Evolutionary conservation across 2,329 filamentous ascomycete species (phyloP).

Genomic region (Penicillium sp.): DNA sequence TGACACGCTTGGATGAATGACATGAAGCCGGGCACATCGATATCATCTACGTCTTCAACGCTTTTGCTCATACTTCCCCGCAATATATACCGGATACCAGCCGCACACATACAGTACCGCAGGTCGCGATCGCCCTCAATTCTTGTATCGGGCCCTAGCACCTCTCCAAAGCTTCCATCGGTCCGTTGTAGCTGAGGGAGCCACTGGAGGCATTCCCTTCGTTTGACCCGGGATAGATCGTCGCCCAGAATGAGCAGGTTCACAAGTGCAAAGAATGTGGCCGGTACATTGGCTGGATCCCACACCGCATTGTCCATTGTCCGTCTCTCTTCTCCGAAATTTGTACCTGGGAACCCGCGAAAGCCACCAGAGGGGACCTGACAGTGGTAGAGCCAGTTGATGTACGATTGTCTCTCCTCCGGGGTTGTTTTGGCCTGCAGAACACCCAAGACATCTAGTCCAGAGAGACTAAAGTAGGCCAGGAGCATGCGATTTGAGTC

Average conservation of each 20-base stretch:
- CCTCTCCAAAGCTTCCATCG: slow-evolving; percentile 91
- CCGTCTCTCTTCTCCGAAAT: slow-evolving; percentile 50
- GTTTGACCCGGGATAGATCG: slow-evolving; percentile 65
- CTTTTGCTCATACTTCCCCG: slow-evolving; percentile 60
- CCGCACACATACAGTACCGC: slow-evolving; percentile 83
- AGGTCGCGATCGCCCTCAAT: slow-evolving; percentile 82
- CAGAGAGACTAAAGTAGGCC: slow-evolving; percentile 84
- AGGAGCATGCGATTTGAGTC: slow-evolving; percentile 90
- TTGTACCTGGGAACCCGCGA: slow-evolving; percentile 74
- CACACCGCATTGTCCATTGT: slow-evolving; percentile 57
- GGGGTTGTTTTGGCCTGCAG: slow-evolving; percentile 56
- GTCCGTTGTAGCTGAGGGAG: slow-evolving; percentile 71
- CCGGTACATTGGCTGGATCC: slow-evolving; percentile 80
- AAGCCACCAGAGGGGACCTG: slow-evolving; percentile 88
- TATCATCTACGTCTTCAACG: slow-evolving; percentile 63
- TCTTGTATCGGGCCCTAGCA: slow-evolving; percentile 59
- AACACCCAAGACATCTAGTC: slow-evolving; percentile 74
- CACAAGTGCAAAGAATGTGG: slow-evolving; percentile 84
- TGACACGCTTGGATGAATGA: slow-evolving; percentile 68
- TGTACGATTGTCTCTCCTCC: slow-evolving; percentile 57
- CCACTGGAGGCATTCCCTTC: slow-evolving; percentile 70
- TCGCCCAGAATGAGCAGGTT: slow-evolving; percentile 68
- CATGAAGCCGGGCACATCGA: slow-evolving; percentile 70
- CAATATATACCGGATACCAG: slow-evolving; percentile 79
- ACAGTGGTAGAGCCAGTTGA: slow-evolving; percentile 79